Evolutionary conservation across 2,329 filamentous ascomycete genomes (phyloP).

Genomic region (Samsoniella hepiali): DNA sequence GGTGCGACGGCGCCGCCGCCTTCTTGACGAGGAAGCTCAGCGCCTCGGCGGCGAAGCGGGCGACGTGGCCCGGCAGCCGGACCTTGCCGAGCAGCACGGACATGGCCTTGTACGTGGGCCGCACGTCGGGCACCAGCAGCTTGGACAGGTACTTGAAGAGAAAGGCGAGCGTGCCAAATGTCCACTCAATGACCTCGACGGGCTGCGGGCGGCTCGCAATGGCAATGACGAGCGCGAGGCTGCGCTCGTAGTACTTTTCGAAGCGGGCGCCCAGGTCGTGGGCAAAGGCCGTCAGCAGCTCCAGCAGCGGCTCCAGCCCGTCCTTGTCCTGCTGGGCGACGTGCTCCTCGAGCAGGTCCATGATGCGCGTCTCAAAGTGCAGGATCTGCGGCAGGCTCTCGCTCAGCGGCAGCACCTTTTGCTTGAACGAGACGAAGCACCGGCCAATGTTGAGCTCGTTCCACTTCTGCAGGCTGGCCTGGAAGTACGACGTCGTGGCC

Average conservation of each 20-base stretch:
- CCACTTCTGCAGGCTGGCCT: constrained; percentile 82
- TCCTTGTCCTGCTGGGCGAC: constrained; percentile 76
- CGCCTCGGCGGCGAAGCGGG: constrained; percentile 89
- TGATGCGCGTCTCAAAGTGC: constrained; percentile 83
- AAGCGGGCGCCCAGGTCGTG: constrained; percentile 86
- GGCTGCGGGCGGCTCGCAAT: constrained; percentile 75
- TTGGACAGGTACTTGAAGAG: constrained; percentile 95
- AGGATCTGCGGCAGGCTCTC: constrained; percentile 91
- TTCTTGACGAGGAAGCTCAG: constrained; percentile 93
- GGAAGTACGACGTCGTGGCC: constrained; percentile 81
- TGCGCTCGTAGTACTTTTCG: constrained; percentile 78
- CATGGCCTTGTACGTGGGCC: constrained; percentile 80
- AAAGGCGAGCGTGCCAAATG: constrained; percentile 89
- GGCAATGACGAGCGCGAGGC: constrained; percentile 70
- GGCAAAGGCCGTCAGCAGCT: constrained; percentile 89
- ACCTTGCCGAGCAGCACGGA: constrained; percentile 79
- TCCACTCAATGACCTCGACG: constrained; percentile 94
- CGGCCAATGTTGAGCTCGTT: constrained; percentile 85
- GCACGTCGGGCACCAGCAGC: constrained; percentile 78
- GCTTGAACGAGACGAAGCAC: constrained; percentile 72
- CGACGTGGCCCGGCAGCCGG: constrained; percentile 79
- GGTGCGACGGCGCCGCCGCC: constrained; percentile 72
- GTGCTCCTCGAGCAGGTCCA: constrained; percentile 70
- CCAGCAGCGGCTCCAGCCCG: constrained; percentile 80
- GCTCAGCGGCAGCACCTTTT: constrained; percentile 71